A percentile compares a stretch with the other conserved stretches of the same genome.
Conservation (phyloP, 2,329 filamentous ascomycete genomes). For the Alternaria sp. region DNA sequence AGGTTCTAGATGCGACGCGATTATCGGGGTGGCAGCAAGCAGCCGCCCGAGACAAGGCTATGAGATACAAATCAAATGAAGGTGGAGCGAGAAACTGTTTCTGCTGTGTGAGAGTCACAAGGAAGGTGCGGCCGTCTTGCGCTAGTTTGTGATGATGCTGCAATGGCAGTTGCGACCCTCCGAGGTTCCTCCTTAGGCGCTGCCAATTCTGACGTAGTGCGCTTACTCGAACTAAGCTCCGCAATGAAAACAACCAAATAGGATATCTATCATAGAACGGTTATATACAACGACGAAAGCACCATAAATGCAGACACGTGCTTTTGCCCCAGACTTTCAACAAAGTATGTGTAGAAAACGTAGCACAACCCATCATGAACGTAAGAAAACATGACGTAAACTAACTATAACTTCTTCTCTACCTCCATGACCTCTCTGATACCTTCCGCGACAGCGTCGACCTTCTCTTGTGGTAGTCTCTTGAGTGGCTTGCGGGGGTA, state of each 20-base stretch:
- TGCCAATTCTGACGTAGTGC: background rate
- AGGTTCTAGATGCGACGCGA: constrained; percentile 1
- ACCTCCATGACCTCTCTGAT: constrained; percentile 70
- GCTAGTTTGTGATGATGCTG: background rate
- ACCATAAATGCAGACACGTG: constrained; percentile 22
- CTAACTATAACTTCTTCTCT: constrained; percentile 57
- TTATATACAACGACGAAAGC: constrained; percentile 26
- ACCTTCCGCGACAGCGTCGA: constrained; percentile 53
- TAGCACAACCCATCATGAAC: constrained; percentile 6
- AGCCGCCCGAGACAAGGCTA: background rate
- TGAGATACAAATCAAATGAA: background rate
- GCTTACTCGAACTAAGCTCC: background rate
- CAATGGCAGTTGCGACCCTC: background rate
- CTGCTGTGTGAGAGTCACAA: background rate
- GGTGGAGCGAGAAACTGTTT: constrained; percentile 1
- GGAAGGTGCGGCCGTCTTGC: background rate
- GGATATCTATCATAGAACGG: constrained; percentile 21
- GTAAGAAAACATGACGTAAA: constrained; percentile 1
- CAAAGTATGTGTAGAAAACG: constrained; percentile 6
- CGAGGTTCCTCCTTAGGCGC: background rate
- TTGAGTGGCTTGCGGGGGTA: constrained; percentile 77
- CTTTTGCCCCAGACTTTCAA: constrained; percentile 12
- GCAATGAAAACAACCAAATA: constrained; percentile 1
- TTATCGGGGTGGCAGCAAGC: background rate
- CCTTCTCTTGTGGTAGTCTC: constrained; percentile 66